Evolutionary conservation across 2,329 filamentous ascomycete genomes (phyloP), one percentile per base, ranked within the genome.

Genomic region (Curvularia sp.): DNA sequence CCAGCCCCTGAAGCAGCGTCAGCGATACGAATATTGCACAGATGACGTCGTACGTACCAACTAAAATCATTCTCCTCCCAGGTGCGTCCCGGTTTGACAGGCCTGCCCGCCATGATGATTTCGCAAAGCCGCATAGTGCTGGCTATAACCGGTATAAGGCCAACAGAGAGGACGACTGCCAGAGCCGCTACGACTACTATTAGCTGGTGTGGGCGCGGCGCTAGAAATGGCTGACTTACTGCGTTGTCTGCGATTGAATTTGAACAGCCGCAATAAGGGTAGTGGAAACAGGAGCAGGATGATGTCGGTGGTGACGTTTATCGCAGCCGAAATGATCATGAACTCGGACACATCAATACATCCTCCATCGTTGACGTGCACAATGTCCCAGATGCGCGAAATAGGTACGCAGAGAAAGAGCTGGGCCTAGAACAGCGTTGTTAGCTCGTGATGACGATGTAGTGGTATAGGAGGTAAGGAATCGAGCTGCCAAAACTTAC

Each of bases 91-190:
- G 30, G 20, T 20, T 56, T 49, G 9, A 64, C 24, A 30, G 57
- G 54, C 33, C 57, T 47, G 28, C 58, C 61, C 22, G 64, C 58
- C 63, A 65, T 69, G 26, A 66, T 42, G 20, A 74, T 68, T 26
- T 72, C 68, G 49, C 60, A 68, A 9, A 72, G 61, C 6, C 71
- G 67, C 60, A 70, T 70, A 6, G 64, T 67, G 41, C 69, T 72
- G 22, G 71, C 69, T 18, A 70, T 26, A 5, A 72, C 63, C 0
- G 71, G 70, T 9, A 73, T 63, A 12, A 72, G 53, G 5, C 71
- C 70, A 35, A 73, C 64, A 8, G 67, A 69, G 51, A 72, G 68
- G 41, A 72, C 67, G 20, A 72, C 8, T 22, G 64, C 62, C 8
- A 72, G 66, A 20, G 68, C 66, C 46, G 66, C 67, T 72, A 43